Evolutionary conservation across 2,329 filamentous ascomycete species (phyloP), one percentile per base, ranked within the genome.

Genomic region (Graphilbum sp.): DNA sequence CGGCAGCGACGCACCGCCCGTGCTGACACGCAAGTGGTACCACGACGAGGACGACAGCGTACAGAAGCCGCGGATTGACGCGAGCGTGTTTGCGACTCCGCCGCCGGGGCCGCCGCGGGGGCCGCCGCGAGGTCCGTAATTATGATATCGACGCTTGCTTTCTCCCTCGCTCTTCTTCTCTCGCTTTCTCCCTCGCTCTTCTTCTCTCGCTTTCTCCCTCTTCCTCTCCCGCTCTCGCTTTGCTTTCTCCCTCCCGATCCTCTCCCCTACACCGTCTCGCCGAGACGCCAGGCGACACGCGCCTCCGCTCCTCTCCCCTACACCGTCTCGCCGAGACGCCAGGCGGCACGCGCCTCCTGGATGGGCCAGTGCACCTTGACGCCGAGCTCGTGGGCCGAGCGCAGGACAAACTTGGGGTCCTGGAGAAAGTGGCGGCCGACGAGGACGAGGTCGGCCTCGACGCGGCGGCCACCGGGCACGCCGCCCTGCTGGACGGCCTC

Each of bases 371-470:
- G 63, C 5, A 87, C 72, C 41, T 73, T 61, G 4, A 87, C 74
- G 10, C 72, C 75, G 24, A 93, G 61, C 46, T 85, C 71, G 43
- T 81, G 69, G 0, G 83, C 86, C 44, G 72, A 77, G 25, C 70
- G 67, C 57, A 84, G 73, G 9, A 85, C 79, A 52, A 86, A 75
- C 41, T 82, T 76, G 0, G 86, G 81, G 51, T 93, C 84, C 54
- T 84, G 74, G 59, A 92, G 66, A 57, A 90, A 90, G 50, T 80
- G 78, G 40, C 84, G 66, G 0, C 72, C 87, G 2, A 79, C 66
- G 16, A 88, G 65, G 0, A 79, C 74, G n/a, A 87, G 55, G 52
- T 95, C 86, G 1, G 69, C 72, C 52, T 63, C 59, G 15, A 65
- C 50, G 46, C 42, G 48, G 36, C 49, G 50, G 6, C 61, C 60